Evolutionary conservation across 225 moss, liverwort and hornwort genomes (phyloP).

Genomic region (Bryoerythrophyllum caledonicum): DNA sequence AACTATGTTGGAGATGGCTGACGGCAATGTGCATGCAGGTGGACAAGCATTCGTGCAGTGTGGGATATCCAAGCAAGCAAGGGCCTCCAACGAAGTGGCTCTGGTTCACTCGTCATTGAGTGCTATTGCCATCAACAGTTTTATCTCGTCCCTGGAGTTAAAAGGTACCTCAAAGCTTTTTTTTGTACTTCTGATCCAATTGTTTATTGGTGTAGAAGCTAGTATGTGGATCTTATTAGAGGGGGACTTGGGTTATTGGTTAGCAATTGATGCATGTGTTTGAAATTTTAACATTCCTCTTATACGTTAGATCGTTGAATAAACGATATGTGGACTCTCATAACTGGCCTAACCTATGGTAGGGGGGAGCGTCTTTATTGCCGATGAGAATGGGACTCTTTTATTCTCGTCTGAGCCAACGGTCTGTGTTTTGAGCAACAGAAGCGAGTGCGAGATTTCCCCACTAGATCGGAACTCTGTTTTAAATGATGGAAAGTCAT

Average conservation of each 20-base stretch:
- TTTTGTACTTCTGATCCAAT: background rate
- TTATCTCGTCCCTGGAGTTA: slow-evolving; percentile 54
- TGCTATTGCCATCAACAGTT: slow-evolving; percentile 59
- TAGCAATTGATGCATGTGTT: slow-evolving; percentile 4
- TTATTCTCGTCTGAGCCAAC: slow-evolving; percentile 66
- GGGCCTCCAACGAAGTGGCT: slow-evolving; percentile 53
- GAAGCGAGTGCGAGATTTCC: slow-evolving; percentile 52
- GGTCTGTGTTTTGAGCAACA: slow-evolving; percentile 48
- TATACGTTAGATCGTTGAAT: background rate
- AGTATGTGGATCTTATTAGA: background rate
- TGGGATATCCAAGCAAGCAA: slow-evolving; percentile 53
- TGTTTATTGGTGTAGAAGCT: background rate
- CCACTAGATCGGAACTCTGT: slow-evolving; percentile 49
- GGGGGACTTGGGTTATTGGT: background rate
- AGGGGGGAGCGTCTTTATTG: slow-evolving; percentile 76
- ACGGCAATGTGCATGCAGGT: slow-evolving; percentile 42
- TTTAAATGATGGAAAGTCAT: slow-evolving; percentile 44
- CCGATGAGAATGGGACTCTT: slow-evolving; percentile 68
- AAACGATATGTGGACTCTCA: background rate
- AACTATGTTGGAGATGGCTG: slow-evolving; percentile 6
- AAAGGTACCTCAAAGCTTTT: slow-evolving; percentile 45
- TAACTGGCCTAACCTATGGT: slow-evolving; percentile 25
- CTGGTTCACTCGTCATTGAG: slow-evolving; percentile 68
- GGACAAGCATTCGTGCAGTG: slow-evolving; percentile 72
- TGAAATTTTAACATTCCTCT: background rate